phyloP scores from a whole-genome alignment of 805 yeast species.

The Saccharomycopsis capsularis region DNA sequence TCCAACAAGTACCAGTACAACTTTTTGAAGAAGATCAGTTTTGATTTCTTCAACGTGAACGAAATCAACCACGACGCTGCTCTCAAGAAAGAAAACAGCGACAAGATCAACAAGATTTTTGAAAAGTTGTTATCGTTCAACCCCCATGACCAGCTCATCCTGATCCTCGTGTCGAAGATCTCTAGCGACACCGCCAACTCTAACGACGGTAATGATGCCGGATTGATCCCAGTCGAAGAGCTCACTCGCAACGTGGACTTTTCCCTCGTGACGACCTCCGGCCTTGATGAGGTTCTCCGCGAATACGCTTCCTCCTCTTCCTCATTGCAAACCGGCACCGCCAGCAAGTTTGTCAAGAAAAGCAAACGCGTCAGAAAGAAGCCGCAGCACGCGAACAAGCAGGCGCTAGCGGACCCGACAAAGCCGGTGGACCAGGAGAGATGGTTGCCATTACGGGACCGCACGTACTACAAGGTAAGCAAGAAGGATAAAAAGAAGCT shows the following conservation, averaged over 20 bases:
- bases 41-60: conserved; percentile 16
- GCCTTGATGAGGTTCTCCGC: conserved; percentile 20
- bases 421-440: conserved; percentile 60
- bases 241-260: conserved; percentile 30
- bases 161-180: conserved; percentile 1
- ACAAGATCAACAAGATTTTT: conserved; percentile 10
- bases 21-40: conserved; percentile 17
- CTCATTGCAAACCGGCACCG: conserved; percentile 22
- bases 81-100: not conserved
- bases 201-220: conserved; percentile 17
- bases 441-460: conserved; percentile 86
- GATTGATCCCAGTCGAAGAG: conserved; percentile 26
- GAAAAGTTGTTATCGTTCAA: conserved; percentile 13
- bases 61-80: not conserved
- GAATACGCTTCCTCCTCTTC: conserved; percentile 11
- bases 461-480: conserved; percentile 77
- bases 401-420: conserved; percentile 21
- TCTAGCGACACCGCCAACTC: not conserved
- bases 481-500: conserved; percentile 50
- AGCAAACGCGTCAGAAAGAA: conserved; percentile 21
- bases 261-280: conserved; percentile 27
- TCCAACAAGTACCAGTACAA: conserved; percentile 14
- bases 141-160: conserved; percentile 12
- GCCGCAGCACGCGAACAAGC: conserved; percentile 27
- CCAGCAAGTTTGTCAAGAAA: conserved; percentile 13